Evolutionary conservation across 1,139 yeast species (phyloP).

Genomic region (Yamadazyma sp.): DNA sequence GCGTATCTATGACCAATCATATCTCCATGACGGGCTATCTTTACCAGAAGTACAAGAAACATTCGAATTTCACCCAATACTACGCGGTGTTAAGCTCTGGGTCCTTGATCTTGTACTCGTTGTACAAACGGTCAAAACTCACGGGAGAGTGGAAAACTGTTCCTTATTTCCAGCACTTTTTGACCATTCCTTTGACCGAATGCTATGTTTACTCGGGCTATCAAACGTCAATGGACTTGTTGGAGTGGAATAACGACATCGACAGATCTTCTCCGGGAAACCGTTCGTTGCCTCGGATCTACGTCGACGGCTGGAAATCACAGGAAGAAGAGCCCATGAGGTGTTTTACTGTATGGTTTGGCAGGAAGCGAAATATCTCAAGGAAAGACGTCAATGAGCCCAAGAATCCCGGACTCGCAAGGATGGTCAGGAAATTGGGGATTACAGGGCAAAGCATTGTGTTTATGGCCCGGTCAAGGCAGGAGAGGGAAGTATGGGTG

Average conservation of each 20-base stretch:
- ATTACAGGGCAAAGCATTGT: conserved; percentile 67
- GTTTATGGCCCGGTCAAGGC: conserved; percentile 78
- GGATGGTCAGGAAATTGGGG: conserved; percentile 56
- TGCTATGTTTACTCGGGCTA: conserved; percentile 79
- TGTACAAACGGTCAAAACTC: conserved; percentile 44
- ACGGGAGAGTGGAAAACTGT: conserved; percentile 48
- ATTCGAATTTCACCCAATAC: conserved; percentile 59
- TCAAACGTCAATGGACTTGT: conserved; percentile 56
- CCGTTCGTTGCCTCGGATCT: conserved; percentile 65
- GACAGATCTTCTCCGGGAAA: conserved; percentile 55
- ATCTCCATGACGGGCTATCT: conserved; percentile 62
- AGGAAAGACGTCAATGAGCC: conserved; percentile 34
- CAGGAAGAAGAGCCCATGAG: conserved; percentile 71
- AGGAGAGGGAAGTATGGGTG: conserved; percentile 86
- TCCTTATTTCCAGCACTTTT: conserved; percentile 45
- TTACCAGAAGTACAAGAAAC: conserved; percentile 68
- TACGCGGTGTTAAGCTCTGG: conserved; percentile 74
- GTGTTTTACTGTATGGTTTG: conserved; percentile 85
- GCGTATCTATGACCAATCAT: conserved; percentile 59
- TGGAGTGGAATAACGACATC: conserved; percentile 42
- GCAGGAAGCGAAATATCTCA: conserved; percentile 52
- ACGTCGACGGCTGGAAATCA: conserved; percentile 82
- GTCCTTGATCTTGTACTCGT: conserved; percentile 51
- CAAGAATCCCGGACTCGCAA: conserved; percentile 43
- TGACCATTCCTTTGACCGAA: conserved; percentile 60